Evolutionary conservation across 2,329 filamentous ascomycete species (phyloP).

Genomic region (Blumeria hordei): DNA sequence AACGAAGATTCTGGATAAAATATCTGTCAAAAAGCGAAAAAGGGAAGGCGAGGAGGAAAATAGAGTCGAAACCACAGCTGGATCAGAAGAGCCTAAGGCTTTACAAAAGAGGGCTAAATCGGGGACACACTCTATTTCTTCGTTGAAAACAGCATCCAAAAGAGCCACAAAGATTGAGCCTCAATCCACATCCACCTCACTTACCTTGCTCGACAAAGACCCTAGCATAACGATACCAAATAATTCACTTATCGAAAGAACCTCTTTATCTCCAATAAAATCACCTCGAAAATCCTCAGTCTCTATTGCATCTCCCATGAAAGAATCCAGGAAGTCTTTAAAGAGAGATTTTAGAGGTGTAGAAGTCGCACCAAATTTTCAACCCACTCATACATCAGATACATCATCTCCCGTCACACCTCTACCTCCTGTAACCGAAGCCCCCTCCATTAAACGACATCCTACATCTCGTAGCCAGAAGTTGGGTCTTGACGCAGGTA

Average conservation of each 20-base stretch:
- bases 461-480: conserved; percentile 15
- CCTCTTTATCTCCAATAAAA: conserved; percentile 4
- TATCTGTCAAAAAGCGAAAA: conserved; percentile 11
- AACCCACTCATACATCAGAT: conserved; percentile 6
- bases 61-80: too few species aligned
- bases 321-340: conserved; percentile 6
- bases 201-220: conserved; percentile 6
- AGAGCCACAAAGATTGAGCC: conserved; percentile 15
- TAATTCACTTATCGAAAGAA: conserved; percentile 3
- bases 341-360: conserved; percentile 8
- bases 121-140: conserved; percentile 26
- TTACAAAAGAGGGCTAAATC: conserved; percentile 28
- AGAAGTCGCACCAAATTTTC: conserved; percentile 5
- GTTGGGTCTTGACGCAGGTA: conserved; percentile 8
- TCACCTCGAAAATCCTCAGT: conserved; percentile 15
- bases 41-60: conserved; percentile 7
- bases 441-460: conserved; percentile 4
- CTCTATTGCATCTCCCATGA: conserved; percentile 14
- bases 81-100: conserved; percentile 13
- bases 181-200: conserved; percentile 7
- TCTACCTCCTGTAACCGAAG: conserved; percentile 4
- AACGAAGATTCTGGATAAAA: background rate
- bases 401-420: conserved; percentile 6
- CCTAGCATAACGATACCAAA: conserved; percentile 5
- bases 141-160: conserved; percentile 8